Conservation (phyloP, 129 eudicot species). For the Saussurea involucrata region DNA sequence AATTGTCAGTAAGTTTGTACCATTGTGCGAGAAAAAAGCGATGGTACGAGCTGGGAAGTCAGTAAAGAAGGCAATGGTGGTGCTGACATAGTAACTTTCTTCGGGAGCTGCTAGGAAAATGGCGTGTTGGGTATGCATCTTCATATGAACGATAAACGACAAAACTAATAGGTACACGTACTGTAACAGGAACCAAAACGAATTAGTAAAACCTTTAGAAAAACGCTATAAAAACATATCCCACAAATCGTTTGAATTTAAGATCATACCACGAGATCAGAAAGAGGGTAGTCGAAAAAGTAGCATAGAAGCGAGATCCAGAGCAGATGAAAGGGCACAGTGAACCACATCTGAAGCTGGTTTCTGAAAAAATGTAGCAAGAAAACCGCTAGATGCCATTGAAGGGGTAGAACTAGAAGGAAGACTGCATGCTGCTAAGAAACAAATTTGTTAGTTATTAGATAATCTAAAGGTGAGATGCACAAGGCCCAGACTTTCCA, state of each 20-base stretch:
- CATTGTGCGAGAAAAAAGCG: background rate
- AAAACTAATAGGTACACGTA: background rate
- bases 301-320: background rate
- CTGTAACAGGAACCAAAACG: background rate
- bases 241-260: background rate
- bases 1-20: background rate
- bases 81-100: background rate
- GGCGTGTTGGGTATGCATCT: background rate
- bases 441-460: background rate
- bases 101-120: background rate
- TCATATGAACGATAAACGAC: background rate
- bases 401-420: background rate
- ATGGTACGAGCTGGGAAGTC: constrained; percentile 3
- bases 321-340: background rate
- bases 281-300: background rate
- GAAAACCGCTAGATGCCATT: background rate
- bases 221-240: background rate
- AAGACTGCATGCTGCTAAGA: background rate
- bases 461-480: background rate
- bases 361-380: background rate
- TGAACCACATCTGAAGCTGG: background rate
- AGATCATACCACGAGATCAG: background rate
- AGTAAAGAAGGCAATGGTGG: background rate
- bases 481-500: background rate
- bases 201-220: background rate